Conservation (phyloP, 495 filamentous ascomycete genomes). For the Annulohypoxylon stygium region DNA sequence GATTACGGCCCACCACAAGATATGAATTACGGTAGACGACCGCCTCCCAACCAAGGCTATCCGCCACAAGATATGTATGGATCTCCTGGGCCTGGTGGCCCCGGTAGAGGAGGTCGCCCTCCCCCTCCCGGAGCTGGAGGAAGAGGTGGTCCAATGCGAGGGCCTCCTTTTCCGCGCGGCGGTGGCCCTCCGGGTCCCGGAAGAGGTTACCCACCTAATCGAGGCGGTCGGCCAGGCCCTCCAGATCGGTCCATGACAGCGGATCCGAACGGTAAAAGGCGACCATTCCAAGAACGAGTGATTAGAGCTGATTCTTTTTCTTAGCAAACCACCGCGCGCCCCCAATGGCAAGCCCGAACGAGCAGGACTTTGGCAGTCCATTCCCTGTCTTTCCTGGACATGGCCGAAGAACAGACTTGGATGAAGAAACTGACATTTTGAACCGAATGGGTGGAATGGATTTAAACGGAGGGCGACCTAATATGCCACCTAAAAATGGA, state of each 20-base stretch:
- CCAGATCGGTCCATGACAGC: constrained; percentile 49
- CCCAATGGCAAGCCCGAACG: constrained; percentile 58
- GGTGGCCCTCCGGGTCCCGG: constrained; percentile 55
- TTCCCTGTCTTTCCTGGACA: constrained; percentile 74
- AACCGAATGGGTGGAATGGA: constrained; percentile 71
- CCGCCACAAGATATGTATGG: constrained; percentile 65
- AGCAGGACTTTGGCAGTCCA: constrained; percentile 72
- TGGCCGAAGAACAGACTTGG: constrained; percentile 60
- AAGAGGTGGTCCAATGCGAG: constrained; percentile 62
- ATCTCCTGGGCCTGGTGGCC: constrained; percentile 58
- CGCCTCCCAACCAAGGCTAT: constrained; percentile 64
- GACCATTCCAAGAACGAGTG: neutral
- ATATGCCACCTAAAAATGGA: constrained; percentile 35
- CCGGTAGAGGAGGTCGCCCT: constrained; percentile 57
- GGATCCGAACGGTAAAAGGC: constrained; percentile 55
- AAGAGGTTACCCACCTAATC: constrained; percentile 58
- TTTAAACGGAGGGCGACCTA: constrained; percentile 60
- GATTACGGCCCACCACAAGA: constrained; percentile 57
- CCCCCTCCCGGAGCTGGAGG: constrained; percentile 54
- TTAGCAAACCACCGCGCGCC: constrained; percentile 52
- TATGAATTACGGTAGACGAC: constrained; percentile 62
- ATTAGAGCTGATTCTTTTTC: constrained; percentile 29
- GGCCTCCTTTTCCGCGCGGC: constrained; percentile 51
- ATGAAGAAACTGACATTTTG: constrained; percentile 63
- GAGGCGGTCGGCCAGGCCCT: constrained; percentile 57